These are phyloP conservation scores for Fusarium tanahbumbuense DNA, from an alignment of 2,329 filamentous ascomycete genomes.

Conservation along the genomic window DNA sequence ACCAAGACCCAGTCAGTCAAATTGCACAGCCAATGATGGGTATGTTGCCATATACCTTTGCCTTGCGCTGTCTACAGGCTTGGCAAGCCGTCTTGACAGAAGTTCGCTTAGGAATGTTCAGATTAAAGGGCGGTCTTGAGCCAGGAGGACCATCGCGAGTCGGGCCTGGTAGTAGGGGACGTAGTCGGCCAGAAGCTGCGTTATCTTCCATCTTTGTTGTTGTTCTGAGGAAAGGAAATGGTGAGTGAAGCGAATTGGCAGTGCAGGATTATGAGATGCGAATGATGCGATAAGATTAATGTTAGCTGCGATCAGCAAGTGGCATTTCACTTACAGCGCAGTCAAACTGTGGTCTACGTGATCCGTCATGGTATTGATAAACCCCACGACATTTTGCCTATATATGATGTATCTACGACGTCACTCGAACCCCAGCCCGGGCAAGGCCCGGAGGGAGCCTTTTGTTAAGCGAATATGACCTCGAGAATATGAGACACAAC, in stretches of 20 bases:
- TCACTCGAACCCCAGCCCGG: conserved; percentile 9
- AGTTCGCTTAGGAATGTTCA: conserved; percentile 24
- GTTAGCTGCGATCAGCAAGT: not conserved
- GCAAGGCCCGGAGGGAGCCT: not conserved
- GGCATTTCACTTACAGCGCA: not conserved
- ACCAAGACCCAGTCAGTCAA: not conserved
- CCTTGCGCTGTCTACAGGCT: conserved; percentile 33
- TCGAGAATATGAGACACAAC: not conserved
- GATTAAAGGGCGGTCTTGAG: not conserved
- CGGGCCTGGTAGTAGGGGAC: conserved; percentile 19
- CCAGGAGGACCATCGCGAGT: not conserved
- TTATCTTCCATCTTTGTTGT: conserved; percentile 11
- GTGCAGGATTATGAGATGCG: not conserved
- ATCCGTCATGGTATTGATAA: conserved; percentile 1
- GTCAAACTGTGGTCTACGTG: too few relatives aligned
- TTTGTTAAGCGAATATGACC: conserved; percentile 7
- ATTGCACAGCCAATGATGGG: too few relatives aligned
- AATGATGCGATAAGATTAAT: not conserved
- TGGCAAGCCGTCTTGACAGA: conserved; percentile 31
- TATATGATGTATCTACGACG: conserved; percentile 29
- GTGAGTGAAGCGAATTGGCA: not conserved
- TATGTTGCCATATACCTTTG: conserved; percentile 7
- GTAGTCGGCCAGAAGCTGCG: not conserved
- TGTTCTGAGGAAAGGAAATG: not conserved
- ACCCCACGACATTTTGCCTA: conserved; percentile 6